These are phyloP conservation scores for Pogostemon cablin DNA, from an alignment of 257 asterid species.

Conservation along the genomic window DNA sequence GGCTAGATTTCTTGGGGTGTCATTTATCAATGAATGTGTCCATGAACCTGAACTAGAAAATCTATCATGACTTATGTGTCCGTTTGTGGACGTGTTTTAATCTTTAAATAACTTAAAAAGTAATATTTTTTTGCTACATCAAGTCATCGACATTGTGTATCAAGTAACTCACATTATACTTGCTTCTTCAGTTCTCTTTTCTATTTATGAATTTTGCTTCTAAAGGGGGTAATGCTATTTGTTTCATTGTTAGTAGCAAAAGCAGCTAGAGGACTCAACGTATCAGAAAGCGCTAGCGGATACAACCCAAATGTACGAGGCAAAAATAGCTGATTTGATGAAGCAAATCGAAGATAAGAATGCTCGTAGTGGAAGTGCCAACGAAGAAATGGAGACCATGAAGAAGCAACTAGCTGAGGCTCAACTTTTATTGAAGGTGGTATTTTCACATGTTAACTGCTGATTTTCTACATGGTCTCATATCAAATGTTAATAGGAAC, in stretches of 20 bases:
- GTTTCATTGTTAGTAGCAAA: constrained; percentile 82
- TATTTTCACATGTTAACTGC: constrained; percentile 25
- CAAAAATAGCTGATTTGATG: constrained; percentile 67
- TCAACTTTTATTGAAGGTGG: constrained; percentile 63
- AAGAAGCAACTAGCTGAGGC: constrained; percentile 55
- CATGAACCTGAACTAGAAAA: too few species aligned
- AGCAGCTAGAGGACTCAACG: constrained; percentile 64
- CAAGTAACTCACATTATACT: not conserved
- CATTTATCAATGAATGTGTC: too few species aligned
- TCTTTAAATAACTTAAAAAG: too few species aligned
- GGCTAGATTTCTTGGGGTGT: too few species aligned
- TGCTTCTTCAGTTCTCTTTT: not conserved
- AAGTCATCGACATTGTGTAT: not conserved
- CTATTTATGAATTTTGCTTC: constrained; percentile 8
- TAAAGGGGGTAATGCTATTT: constrained; percentile 42
- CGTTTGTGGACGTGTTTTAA: too few species aligned
- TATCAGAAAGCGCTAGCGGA: constrained; percentile 72
- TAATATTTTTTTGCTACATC: too few species aligned
- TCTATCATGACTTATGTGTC: too few species aligned
- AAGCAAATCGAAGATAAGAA: constrained; percentile 57
- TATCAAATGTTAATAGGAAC: not conserved
- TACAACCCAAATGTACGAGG: constrained; percentile 80
- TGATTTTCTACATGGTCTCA: not conserved
- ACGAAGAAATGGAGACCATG: constrained; percentile 56
- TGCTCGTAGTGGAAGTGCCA: constrained; percentile 47